Conservation (phyloP, 2,329 filamentous ascomycete genomes). For the Sclerotinia borealis region DNA sequence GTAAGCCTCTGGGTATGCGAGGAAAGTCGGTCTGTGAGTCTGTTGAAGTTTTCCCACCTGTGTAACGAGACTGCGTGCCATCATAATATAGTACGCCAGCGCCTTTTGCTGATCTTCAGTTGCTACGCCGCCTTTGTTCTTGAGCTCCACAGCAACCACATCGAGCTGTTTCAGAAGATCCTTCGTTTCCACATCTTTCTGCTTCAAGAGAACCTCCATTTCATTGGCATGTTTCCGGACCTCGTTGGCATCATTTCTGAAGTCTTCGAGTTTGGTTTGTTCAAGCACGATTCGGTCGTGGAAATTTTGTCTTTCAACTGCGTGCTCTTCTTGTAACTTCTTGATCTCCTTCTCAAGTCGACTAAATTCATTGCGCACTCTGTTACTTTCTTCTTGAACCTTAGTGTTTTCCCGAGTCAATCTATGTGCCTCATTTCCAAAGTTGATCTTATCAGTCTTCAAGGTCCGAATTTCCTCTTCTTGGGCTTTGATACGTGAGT, state of each 20-base stretch:
- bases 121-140: too few species aligned
- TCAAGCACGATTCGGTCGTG: neutral
- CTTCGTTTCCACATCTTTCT: neutral
- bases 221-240: neutral
- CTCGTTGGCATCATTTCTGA: neutral
- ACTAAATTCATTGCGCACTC: fast-evolving
- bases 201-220: neutral
- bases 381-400: neutral
- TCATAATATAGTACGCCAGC: neutral
- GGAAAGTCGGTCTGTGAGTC: neutral
- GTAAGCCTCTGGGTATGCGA: neutral
- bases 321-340: neutral
- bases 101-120: neutral
- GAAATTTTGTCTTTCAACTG: neutral
- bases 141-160: neutral
- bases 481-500: neutral
- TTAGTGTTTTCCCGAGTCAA: too few species aligned
- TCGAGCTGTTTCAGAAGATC: neutral
- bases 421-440: too few species aligned
- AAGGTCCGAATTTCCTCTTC: neutral
- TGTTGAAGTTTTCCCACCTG: neutral
- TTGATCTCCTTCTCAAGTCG: fast-evolving
- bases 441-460: fast-evolving
- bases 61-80: neutral
- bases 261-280: neutral